A percentile compares a stretch with the other conserved stretches of the same genome.
These are phyloP conservation scores for Eleusine indica DNA, from an alignment of 176 grass and related monocot genomes.

Conservation along the genomic window DNA sequence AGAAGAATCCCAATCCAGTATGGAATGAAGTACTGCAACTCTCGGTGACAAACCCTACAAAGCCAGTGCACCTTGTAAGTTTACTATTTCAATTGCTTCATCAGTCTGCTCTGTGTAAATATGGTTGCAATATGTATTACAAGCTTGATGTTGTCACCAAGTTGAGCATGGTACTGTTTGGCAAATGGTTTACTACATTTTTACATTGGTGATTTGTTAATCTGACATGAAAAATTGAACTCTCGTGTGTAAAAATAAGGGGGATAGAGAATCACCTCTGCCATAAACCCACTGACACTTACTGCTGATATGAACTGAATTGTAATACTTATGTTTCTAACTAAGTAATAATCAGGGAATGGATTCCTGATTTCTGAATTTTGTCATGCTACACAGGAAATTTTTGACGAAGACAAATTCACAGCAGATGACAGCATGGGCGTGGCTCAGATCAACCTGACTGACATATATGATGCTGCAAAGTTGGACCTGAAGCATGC, in stretches of 20 bases:
- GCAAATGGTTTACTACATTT: too few species aligned
- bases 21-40: slow-evolving; percentile 87
- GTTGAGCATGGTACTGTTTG: neutral
- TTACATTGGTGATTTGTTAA: neutral
- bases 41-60: slow-evolving; percentile 55
- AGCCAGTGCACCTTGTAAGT: slow-evolving; percentile 76
- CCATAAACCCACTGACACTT: neutral
- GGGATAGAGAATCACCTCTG: neutral
- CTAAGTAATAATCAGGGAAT: neutral
- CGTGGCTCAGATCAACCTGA: slow-evolving; percentile 57
- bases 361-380: slow-evolving; percentile 9
- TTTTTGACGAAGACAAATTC: slow-evolving; percentile 87
- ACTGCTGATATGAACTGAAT: neutral
- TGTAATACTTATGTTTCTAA: neutral
- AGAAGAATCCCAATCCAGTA: slow-evolving; percentile 73
- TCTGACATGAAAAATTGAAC: neutral
- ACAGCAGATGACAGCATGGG: slow-evolving; percentile 79
- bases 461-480: slow-evolving; percentile 60
- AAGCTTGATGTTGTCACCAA: neutral
- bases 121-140: too few species aligned
- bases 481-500: slow-evolving; percentile 57
- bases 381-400: slow-evolving; percentile 50
- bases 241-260: too few species aligned
- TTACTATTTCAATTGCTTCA: slow-evolving; percentile 18
- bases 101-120: neutral